These are phyloP conservation scores for Setaria viridis DNA, from an alignment of 202 grass and related monocot genomes.

Conservation along the genomic window DNA sequence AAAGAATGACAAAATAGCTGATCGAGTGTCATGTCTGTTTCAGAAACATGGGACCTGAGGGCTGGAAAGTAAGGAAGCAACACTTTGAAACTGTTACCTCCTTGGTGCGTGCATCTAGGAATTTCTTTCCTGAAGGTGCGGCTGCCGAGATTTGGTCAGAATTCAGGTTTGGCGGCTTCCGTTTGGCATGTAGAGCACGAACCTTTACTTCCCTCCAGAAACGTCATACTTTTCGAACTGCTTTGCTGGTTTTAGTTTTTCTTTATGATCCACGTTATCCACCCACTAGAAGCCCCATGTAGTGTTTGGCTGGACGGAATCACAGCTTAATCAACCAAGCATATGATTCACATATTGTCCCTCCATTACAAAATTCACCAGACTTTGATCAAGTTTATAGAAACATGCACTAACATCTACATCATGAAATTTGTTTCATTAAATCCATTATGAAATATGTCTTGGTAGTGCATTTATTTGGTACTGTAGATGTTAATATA, in stretches of 20 bases:
- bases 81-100: slow-evolving; percentile 85
- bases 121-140: slow-evolving; percentile 83
- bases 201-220: slow-evolving; percentile 7
- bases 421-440: neutral
- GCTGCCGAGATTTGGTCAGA: slow-evolving; percentile 91
- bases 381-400: neutral
- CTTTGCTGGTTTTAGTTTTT: neutral
- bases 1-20: slow-evolving; percentile 24
- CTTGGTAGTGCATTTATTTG: neutral
- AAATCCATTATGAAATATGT: neutral
- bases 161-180: slow-evolving; percentile 69
- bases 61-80: slow-evolving; percentile 86
- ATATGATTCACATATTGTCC: neutral
- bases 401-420: neutral
- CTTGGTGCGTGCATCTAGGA: slow-evolving; percentile 76
- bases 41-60: slow-evolving; percentile 98
- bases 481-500: neutral
- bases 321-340: neutral
- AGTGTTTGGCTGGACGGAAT: neutral
- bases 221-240: neutral
- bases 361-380: neutral
- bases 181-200: slow-evolving; percentile 11
- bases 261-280: neutral
- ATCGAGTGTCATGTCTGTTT: slow-evolving; percentile 19
- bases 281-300: neutral